phyloP scores from a whole-genome alignment of 345 rosid species.

The Syzygium aqueum region DNA sequence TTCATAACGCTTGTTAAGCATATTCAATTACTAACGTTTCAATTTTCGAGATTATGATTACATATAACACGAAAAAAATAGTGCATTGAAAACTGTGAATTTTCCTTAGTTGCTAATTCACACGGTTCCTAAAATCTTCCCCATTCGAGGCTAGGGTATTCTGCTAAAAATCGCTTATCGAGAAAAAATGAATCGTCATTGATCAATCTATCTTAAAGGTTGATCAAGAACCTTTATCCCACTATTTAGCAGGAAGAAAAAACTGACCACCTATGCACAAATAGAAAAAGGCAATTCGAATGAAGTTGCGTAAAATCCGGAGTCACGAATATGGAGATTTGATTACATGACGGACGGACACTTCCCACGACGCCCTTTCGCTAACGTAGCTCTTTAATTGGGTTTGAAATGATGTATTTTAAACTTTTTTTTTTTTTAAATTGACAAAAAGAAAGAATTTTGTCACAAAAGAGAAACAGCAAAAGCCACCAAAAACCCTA shows the following conservation, averaged over 20 bases:
- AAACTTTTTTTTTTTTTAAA: neutral
- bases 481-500: neutral
- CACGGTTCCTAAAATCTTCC: too few relatives aligned
- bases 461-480: neutral
- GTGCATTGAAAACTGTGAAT: neutral
- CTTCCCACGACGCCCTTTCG: neutral
- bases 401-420: too few relatives aligned
- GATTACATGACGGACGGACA: neutral
- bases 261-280: neutral
- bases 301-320: neutral
- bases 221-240: neutral
- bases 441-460: neutral
- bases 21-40: neutral
- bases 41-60: neutral
- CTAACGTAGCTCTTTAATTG: neutral
- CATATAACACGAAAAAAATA: neutral
- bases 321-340: too few relatives aligned
- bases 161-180: neutral
- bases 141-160: too few relatives aligned
- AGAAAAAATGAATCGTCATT: neutral
- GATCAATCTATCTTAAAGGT: neutral
- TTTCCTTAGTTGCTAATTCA: neutral
- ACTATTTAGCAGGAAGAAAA: neutral
- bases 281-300: neutral
- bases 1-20: neutral